phyloP scores from a whole-genome alignment of 352 stramenopile species.

The Phytophthora kernoviae region DNA sequence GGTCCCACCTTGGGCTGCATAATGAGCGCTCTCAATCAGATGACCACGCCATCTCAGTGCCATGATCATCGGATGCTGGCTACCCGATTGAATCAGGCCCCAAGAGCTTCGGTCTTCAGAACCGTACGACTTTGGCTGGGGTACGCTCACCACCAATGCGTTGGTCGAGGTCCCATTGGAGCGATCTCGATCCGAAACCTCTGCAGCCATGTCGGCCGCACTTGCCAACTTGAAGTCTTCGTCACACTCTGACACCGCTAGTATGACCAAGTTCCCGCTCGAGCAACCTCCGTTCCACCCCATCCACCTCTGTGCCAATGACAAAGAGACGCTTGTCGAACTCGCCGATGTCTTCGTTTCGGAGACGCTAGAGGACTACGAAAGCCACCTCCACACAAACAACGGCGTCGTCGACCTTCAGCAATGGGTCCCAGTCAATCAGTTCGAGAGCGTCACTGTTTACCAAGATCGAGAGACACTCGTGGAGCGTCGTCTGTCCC shows the following conservation, averaged over 20 bases:
- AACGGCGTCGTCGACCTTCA: slow-evolving; percentile 30
- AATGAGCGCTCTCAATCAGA: slow-evolving; percentile 10
- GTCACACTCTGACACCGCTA: neutral
- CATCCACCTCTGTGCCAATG: slow-evolving; percentile 27
- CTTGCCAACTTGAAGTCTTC: slow-evolving; percentile 23
- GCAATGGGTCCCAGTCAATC: slow-evolving; percentile 39
- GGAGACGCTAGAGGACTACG: slow-evolving; percentile 35
- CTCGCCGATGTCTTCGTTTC: slow-evolving; percentile 31
- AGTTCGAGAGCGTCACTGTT: slow-evolving; percentile 41
- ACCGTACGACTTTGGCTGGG: slow-evolving; percentile 4
- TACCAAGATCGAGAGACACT: slow-evolving; percentile 39
- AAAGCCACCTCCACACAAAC: slow-evolving; percentile 23
- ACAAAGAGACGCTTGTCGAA: slow-evolving; percentile 29
- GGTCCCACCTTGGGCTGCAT: slow-evolving; percentile 24
- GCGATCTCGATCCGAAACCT: no score
- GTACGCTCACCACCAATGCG: neutral
- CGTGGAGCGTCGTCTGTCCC: slow-evolving; percentile 27
- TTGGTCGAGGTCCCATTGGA: neutral
- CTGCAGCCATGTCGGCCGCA: slow-evolving; percentile 4
- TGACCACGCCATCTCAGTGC: slow-evolving; percentile 1
- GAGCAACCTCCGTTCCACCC: slow-evolving; percentile 37
- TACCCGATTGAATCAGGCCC: slow-evolving; percentile 21
- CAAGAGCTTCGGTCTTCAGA: slow-evolving; percentile 2
- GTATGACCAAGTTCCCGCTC: slow-evolving; percentile 40
- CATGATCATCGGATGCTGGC: slow-evolving; percentile 20